phyloP scores from a whole-genome alignment of 2,329 filamentous ascomycete genomes.

The Pestalotiopsis sp. region DNA sequence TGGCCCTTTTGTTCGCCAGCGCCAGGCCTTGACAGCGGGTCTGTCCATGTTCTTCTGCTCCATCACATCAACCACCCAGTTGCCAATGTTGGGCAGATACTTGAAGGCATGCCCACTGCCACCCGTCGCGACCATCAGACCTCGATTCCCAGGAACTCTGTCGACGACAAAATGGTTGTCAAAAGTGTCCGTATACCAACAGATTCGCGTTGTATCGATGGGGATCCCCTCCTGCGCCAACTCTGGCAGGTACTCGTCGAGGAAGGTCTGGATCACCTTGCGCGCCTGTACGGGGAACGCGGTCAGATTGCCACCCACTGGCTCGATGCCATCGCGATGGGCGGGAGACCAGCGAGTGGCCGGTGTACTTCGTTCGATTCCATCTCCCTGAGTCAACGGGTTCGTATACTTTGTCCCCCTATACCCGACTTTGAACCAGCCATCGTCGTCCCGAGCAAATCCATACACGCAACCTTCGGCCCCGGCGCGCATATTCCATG shows the following conservation, averaged over 20 bases:
- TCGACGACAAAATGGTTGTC: conserved; percentile 58
- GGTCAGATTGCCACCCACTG: conserved; percentile 21
- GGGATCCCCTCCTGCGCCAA: conserved; percentile 36
- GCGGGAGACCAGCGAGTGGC: conserved; percentile 37
- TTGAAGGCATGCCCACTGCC: conserved; percentile 67
- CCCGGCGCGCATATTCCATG: conserved; percentile 40
- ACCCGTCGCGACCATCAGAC: conserved; percentile 61
- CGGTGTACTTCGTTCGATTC: conserved; percentile 39
- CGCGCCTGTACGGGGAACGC: conserved; percentile 31
- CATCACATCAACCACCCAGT: conserved; percentile 54
- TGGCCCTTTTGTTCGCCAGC: conserved; percentile 19
- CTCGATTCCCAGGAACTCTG: conserved; percentile 29
- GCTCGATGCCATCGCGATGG: conserved; percentile 11
- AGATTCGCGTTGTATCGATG: conserved; percentile 44
- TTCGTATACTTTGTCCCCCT: conserved; percentile 55
- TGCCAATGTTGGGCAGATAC: conserved; percentile 60
- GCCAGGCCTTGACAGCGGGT: conserved; percentile 24
- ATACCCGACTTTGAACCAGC: conserved; percentile 51
- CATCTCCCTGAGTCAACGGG: conserved; percentile 28
- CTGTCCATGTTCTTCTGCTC: conserved; percentile 36
- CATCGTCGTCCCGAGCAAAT: conserved; percentile 44
- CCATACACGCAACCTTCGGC: conserved; percentile 48
- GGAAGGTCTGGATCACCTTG: conserved; percentile 33
- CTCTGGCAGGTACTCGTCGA: conserved; percentile 45
- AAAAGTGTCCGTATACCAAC: conserved; percentile 60